Conservation (phyloP, 441 rosid genomes). For the Gossypium schwendimanii region DNA sequence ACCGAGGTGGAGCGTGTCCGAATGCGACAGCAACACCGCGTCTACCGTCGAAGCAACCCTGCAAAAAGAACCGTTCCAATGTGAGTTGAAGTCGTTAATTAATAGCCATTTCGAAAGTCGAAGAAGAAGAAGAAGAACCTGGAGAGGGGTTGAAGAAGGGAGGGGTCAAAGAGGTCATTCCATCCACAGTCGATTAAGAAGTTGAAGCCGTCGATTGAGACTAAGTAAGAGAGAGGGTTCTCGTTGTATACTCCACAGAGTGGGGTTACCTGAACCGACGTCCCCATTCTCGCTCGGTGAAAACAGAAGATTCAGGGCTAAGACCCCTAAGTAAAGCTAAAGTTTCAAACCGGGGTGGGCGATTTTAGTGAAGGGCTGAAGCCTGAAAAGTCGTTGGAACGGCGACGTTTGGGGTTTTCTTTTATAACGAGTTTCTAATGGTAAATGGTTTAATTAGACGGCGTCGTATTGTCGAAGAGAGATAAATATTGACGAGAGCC, state of each 20-base stretch:
- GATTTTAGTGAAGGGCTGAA: neutral
- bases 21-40: slow-evolving; percentile 81
- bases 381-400: neutral
- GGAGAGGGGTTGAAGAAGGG: slow-evolving; percentile 85
- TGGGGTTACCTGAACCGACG: slow-evolving; percentile 82
- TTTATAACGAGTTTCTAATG: neutral
- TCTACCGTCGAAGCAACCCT: slow-evolving; percentile 82
- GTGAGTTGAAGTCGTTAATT: neutral
- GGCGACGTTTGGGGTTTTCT: neutral
- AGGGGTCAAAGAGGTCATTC: slow-evolving; percentile 86
- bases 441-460: neutral
- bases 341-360: neutral
- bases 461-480: neutral
- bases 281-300: slow-evolving; percentile 48
- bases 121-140: slow-evolving; percentile 25
- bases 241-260: slow-evolving; percentile 86
- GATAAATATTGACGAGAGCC: neutral
- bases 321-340: neutral
- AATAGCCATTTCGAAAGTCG: neutral
- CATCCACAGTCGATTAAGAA: slow-evolving; percentile 93
- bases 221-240: slow-evolving; percentile 82
- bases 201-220: slow-evolving; percentile 81
- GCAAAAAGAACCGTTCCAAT: slow-evolving; percentile 16
- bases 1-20: slow-evolving; percentile 88
- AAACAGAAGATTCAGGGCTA: neutral